These are phyloP conservation scores for Penicillium oxalicum DNA, from an alignment of 2,329 filamentous ascomycete genomes.

Conservation along the genomic window DNA sequence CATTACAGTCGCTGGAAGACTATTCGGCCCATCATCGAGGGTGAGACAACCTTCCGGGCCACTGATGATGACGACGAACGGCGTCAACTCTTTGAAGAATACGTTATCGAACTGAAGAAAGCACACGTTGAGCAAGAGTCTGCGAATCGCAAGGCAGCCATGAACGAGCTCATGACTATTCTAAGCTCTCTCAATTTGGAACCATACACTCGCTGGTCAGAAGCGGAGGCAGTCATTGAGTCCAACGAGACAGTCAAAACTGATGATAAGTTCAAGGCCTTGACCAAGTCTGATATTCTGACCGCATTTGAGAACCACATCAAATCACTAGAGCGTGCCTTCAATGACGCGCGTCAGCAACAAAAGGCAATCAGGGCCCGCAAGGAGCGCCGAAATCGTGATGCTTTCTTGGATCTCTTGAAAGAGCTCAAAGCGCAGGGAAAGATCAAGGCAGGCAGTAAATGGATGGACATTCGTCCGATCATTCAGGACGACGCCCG, in stretches of 20 bases:
- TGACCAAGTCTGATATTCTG: constrained; percentile 85
- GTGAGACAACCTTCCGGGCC: constrained; percentile 90
- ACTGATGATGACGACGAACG: constrained; percentile 83
- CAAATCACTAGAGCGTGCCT: constrained; percentile 80
- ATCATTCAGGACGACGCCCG: constrained; percentile 73
- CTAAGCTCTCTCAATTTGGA: constrained; percentile 76
- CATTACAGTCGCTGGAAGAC: constrained; percentile 97
- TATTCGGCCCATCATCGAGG: constrained; percentile 85
- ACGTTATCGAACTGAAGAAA: constrained; percentile 78
- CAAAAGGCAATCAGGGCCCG: constrained; percentile 76
- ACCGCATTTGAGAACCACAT: constrained; percentile 93
- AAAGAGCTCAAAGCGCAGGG: constrained; percentile 66
- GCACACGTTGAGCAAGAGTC: constrained; percentile 69
- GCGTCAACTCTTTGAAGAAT: constrained; percentile 87
- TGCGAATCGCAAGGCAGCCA: constrained; percentile 66
- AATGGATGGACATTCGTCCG: constrained; percentile 78
- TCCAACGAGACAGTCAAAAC: constrained; percentile 69
- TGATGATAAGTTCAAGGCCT: constrained; percentile 77
- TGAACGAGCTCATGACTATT: constrained; percentile 74
- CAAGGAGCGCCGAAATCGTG: constrained; percentile 76
- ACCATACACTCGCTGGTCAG: constrained; percentile 90
- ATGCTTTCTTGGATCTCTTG: constrained; percentile 70
- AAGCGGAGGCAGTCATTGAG: constrained; percentile 77
- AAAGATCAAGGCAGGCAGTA: constrained; percentile 81
- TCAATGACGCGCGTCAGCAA: constrained; percentile 85